phyloP scores from a whole-genome alignment of 2,329 filamentous ascomycete species.

The Xylaria sp. region DNA sequence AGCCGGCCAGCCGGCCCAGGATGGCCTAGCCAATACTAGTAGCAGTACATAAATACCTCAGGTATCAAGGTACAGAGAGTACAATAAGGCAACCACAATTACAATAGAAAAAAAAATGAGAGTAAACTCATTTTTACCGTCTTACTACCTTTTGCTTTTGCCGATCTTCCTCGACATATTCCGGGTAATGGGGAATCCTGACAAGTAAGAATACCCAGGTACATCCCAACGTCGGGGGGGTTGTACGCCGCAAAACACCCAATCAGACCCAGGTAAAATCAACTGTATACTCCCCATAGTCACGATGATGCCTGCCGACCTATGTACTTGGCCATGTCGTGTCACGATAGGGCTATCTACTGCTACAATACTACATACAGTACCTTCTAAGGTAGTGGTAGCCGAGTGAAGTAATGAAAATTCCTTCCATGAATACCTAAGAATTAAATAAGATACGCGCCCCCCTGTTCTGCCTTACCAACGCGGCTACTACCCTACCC shows the following conservation, averaged over 20 bases:
- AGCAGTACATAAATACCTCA: background rate
- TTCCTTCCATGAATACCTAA: background rate
- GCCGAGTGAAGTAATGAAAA: background rate
- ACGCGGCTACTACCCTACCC: background rate
- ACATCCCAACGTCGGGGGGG: no score
- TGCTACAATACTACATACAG: background rate
- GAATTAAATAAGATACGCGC: background rate
- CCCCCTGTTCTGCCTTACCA: background rate
- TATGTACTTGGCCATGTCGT: background rate
- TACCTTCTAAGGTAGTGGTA: background rate
- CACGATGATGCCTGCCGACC: background rate
- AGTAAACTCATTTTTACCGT: background rate
- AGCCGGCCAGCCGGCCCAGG: no score
- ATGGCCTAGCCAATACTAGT: background rate
- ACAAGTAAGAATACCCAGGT: background rate
- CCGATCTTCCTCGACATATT: background rate
- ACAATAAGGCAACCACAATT: background rate
- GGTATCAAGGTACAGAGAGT: background rate
- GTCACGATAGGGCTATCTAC: background rate
- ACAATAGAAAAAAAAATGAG: background rate
- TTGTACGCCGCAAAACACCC: background rate
- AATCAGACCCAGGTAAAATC: background rate
- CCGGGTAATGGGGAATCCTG: slow-evolving; percentile 1
- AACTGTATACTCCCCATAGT: background rate
- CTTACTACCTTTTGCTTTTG: slow-evolving; percentile 14